These are phyloP conservation scores for Tremella fuciformis DNA, from an alignment of 768 basidiomycete genomes.

Conservation along the genomic window DNA sequence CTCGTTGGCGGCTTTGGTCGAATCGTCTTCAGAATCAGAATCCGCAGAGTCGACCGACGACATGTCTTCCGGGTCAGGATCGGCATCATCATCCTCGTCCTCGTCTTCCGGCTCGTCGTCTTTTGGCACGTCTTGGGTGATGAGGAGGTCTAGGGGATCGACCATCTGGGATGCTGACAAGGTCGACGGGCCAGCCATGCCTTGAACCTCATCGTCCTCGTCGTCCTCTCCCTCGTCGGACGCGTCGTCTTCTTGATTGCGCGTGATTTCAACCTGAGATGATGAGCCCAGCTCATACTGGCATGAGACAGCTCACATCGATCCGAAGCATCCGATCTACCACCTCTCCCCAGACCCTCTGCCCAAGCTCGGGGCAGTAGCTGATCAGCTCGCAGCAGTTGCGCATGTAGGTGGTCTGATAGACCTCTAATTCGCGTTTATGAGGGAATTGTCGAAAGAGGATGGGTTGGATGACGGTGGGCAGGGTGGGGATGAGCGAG, in stretches of 20 bases:
- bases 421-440: slow-evolving; percentile 75
- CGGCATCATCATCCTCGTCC: slow-evolving; percentile 66
- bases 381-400: slow-evolving; percentile 77
- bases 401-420: slow-evolving; percentile 84
- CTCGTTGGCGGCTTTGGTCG: slow-evolving; percentile 25
- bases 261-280: slow-evolving; percentile 81
- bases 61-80: slow-evolving; percentile 50
- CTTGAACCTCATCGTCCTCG: slow-evolving; percentile 18
- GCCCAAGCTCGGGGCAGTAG: slow-evolving; percentile 81
- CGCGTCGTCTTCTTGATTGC: slow-evolving; percentile 76
- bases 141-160: slow-evolving; percentile 71
- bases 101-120: slow-evolving; percentile 58
- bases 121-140: slow-evolving; percentile 41
- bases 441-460: slow-evolving; percentile 85
- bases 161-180: slow-evolving; percentile 60
- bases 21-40: slow-evolving; percentile 36
- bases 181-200: slow-evolving; percentile 14
- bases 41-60: slow-evolving; percentile 37
- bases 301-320: slow-evolving; percentile 63
- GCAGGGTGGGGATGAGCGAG: slow-evolving; percentile 83
- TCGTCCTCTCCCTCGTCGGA: slow-evolving; percentile 44
- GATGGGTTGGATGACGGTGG: slow-evolving; percentile 78
- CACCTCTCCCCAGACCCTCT: slow-evolving; percentile 78
- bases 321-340: slow-evolving; percentile 94
- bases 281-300: background rate